Conservation (phyloP, 352 stramenopile species). For the Phytophthora meadii region DNA sequence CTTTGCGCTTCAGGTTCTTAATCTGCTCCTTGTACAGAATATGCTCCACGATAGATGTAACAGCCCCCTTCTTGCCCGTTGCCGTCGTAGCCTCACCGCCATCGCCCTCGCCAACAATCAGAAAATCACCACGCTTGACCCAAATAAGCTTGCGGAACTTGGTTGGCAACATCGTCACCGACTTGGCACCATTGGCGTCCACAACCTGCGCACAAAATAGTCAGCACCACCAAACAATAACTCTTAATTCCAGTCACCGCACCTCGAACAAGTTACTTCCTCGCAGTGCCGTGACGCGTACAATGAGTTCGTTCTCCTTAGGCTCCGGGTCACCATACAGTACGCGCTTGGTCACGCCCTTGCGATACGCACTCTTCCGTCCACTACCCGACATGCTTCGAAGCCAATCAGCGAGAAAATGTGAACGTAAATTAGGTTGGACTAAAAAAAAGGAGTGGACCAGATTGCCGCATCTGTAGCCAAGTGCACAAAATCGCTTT, state of each 20-base stretch:
- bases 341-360: conserved; percentile 93
- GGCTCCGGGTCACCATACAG: conserved; percentile 92
- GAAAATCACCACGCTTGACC: conserved; percentile 97
- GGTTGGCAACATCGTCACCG: conserved; percentile 96
- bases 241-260: conserved; percentile 7
- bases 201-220: conserved; percentile 51
- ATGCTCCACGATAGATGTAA: conserved; percentile 94
- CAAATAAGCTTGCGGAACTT: conserved; percentile 99
- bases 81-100: conserved; percentile 71
- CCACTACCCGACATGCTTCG: conserved; percentile 88
- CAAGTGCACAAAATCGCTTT: conserved; percentile 18
- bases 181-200: conserved; percentile 58
- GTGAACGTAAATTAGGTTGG: not conserved
- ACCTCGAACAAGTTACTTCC: conserved; percentile 98
- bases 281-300: conserved; percentile 91
- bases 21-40: conserved; percentile 99
- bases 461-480: conserved; percentile 13
- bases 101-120: conserved; percentile 92
- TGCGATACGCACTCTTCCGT: conserved; percentile 92
- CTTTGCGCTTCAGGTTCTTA: conserved; percentile 95
- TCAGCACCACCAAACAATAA: conserved; percentile 1
- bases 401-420: not conserved
- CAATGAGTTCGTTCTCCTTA: conserved; percentile 91
- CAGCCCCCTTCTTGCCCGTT: conserved; percentile 87
- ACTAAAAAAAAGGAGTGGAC: conserved; percentile 27